A percentile compares a stretch with the other conserved stretches of the same genome.
phyloP scores from a whole-genome alignment of 352 stramenopile genomes.

The Pythium aquatile region DNA sequence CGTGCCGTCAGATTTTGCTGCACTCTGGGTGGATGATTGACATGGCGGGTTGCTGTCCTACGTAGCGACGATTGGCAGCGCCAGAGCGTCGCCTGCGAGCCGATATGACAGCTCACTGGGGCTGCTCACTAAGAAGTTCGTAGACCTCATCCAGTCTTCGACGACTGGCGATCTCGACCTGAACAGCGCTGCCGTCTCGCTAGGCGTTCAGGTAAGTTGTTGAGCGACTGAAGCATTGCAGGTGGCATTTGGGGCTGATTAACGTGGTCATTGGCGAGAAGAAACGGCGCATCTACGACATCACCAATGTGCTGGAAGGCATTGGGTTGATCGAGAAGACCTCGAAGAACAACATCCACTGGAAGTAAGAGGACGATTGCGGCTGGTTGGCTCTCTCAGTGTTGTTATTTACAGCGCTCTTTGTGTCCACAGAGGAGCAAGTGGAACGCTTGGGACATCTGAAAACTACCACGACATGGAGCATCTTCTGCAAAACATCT shows the following conservation, averaged over 20 bases:
- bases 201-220: slow-evolving; percentile 68
- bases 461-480: slow-evolving; percentile 70
- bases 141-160: slow-evolving; percentile 91
- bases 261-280: slow-evolving; percentile 17
- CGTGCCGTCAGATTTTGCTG: not conserved
- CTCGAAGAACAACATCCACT: slow-evolving; percentile 98
- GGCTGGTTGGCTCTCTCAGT: not conserved
- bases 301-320: slow-evolving; percentile 98
- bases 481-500: slow-evolving; percentile 71
- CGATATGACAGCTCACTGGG: slow-evolving; percentile 96
- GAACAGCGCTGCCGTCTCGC: slow-evolving; percentile 88
- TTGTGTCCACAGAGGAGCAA: slow-evolving; percentile 45
- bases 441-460: slow-evolving; percentile 36
- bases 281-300: slow-evolving; percentile 98
- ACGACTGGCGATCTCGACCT: slow-evolving; percentile 92
- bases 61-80: slow-evolving; percentile 25
- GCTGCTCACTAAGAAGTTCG: slow-evolving; percentile 96
- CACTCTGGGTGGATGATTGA: not conserved
- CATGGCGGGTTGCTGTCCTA: not conserved
- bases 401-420: not conserved
- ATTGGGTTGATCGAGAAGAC: slow-evolving; percentile 97
- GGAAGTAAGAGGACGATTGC: slow-evolving; percentile 74
- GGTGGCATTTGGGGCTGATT: slow-evolving; percentile 1
- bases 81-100: slow-evolving; percentile 72
- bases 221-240: not conserved